These are phyloP conservation scores for Phaseolus lunatus DNA, from an alignment of 306 rosid genomes.

Conservation along the genomic window DNA sequence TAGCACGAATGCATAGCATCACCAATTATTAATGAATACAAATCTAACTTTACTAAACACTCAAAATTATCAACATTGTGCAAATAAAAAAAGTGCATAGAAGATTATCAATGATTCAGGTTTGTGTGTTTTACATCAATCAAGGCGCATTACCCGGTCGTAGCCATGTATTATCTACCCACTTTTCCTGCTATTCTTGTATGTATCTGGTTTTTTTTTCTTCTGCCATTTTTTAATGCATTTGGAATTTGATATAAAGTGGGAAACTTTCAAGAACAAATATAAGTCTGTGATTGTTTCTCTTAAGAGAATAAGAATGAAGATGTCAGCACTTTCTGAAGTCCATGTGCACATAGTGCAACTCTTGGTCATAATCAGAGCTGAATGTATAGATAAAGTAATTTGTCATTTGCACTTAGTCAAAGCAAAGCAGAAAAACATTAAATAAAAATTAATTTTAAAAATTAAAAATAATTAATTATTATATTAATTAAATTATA, in stretches of 20 bases:
- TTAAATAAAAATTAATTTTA: no score
- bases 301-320: background rate
- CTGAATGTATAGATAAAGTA: background rate
- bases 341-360: constrained; percentile 4
- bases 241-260: background rate
- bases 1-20: background rate
- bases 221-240: constrained; percentile 1
- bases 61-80: background rate
- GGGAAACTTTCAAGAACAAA: background rate
- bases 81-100: background rate
- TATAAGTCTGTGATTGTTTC: background rate
- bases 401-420: constrained; percentile 36
- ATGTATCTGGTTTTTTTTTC: background rate
- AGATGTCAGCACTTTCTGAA: background rate
- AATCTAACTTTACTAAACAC: background rate
- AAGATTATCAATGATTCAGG: background rate
- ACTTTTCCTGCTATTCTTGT: constrained; percentile 9
- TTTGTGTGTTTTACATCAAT: constrained; percentile 31
- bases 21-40: constrained; percentile 10
- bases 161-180: background rate
- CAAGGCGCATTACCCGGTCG: constrained; percentile 46
- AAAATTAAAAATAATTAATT: no score
- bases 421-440: no score
- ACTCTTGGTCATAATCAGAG: background rate
- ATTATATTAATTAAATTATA: no score